A percentile compares a stretch with the other conserved stretches of the same genome.
Evolutionary conservation across 768 basidiomycete species (phyloP).

Genomic region (Asterophora lycoperdoides): DNA sequence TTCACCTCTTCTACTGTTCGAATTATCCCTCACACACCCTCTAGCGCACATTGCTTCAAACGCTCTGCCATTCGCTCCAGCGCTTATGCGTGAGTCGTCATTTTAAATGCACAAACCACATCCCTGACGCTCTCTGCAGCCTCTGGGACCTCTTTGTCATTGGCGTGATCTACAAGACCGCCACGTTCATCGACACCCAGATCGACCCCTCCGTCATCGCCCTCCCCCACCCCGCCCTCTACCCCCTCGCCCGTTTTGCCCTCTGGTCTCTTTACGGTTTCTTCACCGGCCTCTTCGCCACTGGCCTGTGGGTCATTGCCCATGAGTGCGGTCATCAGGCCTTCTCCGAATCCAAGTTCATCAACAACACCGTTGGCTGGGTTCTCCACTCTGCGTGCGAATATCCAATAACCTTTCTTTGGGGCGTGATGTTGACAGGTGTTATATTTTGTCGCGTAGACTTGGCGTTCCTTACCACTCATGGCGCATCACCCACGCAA

Average conservation of each 20-base stretch:
- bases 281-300: conserved; percentile 78
- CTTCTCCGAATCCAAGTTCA: conserved; percentile 85
- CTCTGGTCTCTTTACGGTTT: conserved; percentile 83
- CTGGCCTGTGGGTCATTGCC: conserved; percentile 92
- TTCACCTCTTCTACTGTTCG: conserved; percentile 16
- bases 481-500: conserved; percentile 91
- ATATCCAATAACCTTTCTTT: conserved; percentile 10
- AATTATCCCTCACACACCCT: conserved; percentile 2
- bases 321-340: conserved; percentile 97
- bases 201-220: conserved; percentile 51
- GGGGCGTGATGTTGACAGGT: conserved; percentile 17
- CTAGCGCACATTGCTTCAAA: conserved; percentile 82
- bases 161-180: conserved; percentile 59
- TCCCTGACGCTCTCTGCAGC: conserved; percentile 30
- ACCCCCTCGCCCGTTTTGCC: conserved; percentile 56
- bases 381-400: conserved; percentile 83
- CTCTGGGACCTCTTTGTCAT: conserved; percentile 75
- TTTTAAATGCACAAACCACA: not conserved
- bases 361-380: conserved; percentile 94
- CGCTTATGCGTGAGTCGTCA: conserved; percentile 61
- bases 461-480: conserved; percentile 96
- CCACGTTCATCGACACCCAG: conserved; percentile 59
- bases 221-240: conserved; percentile 58
- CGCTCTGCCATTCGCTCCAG: conserved; percentile 81
- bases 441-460: conserved; percentile 33